Percentiles rank a stretch among this genome's conserved stretches.
Conservation (phyloP, 768 basidiomycete genomes). For the Pulveroboletus sp. region DNA sequence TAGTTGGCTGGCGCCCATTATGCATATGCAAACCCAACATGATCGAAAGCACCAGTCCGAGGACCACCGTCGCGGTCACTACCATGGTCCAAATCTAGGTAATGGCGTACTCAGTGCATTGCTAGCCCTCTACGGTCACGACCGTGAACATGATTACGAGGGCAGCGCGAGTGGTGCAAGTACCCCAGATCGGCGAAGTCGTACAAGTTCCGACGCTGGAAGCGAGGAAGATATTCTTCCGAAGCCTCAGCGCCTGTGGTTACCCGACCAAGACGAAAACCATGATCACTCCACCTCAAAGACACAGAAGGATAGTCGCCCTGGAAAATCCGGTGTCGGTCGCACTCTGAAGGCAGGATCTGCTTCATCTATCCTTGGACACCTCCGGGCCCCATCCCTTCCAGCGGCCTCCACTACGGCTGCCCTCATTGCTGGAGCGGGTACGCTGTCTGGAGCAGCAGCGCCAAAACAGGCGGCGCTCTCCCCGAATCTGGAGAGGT, state of each 20-base stretch:
- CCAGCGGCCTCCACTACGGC: conserved; percentile 35
- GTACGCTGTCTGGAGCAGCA: conserved; percentile 59
- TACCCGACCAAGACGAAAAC: conserved; percentile 8
- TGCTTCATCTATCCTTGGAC: conserved; percentile 25
- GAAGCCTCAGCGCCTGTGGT: conserved; percentile 21
- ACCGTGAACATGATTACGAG: conserved; percentile 29
- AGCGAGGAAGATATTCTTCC: conserved; percentile 19
- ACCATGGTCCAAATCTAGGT: conserved; percentile 22
- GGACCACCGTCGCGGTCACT: conserved; percentile 1
- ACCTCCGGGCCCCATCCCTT: conserved; percentile 17
- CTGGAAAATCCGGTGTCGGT: conserved; percentile 9
- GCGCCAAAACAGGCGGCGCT: conserved; percentile 47
- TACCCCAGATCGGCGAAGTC: conserved; percentile 16
- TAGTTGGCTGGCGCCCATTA: conserved; percentile 14
- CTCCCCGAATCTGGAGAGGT: conserved; percentile 57
- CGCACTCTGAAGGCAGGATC: conserved; percentile 21
- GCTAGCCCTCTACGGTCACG: conserved; percentile 54
- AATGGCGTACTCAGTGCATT: conserved; percentile 65
- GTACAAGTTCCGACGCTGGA: conserved; percentile 18
- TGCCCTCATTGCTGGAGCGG: conserved; percentile 68
- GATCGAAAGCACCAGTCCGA: conserved; percentile 4
- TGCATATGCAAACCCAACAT: neutral
- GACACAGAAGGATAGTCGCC: neutral
- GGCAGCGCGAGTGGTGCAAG: conserved; percentile 22
- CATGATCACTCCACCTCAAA: conserved; percentile 3